Conservation (phyloP, 169 alveolate genomes). For the Plasmodium relictum region DNA sequence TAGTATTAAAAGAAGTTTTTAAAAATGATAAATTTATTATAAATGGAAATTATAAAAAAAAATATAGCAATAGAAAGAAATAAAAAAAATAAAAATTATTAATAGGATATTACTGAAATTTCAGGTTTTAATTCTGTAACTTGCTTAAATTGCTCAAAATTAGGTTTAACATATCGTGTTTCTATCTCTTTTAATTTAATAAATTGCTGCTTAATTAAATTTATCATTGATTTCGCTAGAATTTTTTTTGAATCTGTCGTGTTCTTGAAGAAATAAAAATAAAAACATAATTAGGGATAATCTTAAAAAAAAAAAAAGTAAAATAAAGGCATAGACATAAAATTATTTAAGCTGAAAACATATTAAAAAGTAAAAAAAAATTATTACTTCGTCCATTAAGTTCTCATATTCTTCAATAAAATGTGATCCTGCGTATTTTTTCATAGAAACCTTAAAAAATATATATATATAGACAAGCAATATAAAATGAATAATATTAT, state of each 20-base stretch:
- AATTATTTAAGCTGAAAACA: conserved; percentile 1
- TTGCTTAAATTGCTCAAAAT: conserved; percentile 50
- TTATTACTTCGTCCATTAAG: conserved; percentile 39
- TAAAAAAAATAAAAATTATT: not conserved
- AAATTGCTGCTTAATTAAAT: conserved; percentile 61
- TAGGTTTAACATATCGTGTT: conserved; percentile 48
- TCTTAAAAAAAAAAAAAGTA: not conserved
- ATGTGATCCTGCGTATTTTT: conserved; percentile 52
- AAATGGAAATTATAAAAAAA: too few relatives aligned
- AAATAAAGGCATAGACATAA: not conserved
- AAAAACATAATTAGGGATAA: too few relatives aligned
- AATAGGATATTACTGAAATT: conserved; percentile 9
- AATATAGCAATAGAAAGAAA: too few relatives aligned
- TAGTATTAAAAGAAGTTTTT: too few relatives aligned
- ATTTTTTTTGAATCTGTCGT: conserved; percentile 38
- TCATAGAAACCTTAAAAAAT: conserved; percentile 28
- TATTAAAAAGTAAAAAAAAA: not conserved
- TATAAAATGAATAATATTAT: too few relatives aligned
- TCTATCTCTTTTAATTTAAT: conserved; percentile 62
- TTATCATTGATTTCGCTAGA: conserved; percentile 53
- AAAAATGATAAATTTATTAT: too few relatives aligned
- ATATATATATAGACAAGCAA: conserved; percentile 7
- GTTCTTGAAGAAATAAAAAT: conserved; percentile 13
- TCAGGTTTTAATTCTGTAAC: conserved; percentile 23
- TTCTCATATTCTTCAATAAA: conserved; percentile 63